Conservation (phyloP, 768 basidiomycete species). For the Coprinopsis sp. region DNA sequence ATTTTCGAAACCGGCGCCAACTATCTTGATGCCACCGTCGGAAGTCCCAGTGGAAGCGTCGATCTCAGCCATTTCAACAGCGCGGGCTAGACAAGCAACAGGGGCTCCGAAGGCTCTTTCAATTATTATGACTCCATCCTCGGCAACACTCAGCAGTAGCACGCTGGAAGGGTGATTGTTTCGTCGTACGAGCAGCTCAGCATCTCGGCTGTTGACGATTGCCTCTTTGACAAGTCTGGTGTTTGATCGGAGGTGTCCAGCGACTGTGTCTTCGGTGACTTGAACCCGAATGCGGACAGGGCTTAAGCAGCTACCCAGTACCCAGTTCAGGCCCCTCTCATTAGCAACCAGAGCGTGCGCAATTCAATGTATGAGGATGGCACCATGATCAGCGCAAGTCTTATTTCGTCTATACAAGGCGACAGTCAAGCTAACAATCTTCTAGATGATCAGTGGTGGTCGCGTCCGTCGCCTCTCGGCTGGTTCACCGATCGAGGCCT, state of each 20-base stretch:
- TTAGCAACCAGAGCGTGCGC: slow-evolving; percentile 47
- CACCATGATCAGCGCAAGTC: slow-evolving; percentile 73
- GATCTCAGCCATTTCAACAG: slow-evolving; percentile 15
- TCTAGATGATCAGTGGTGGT: slow-evolving; percentile 75
- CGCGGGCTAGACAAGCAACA: slow-evolving; percentile 19
- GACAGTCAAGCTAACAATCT: slow-evolving; percentile 1
- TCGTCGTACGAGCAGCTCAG: slow-evolving; percentile 3
- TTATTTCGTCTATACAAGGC: neutral
- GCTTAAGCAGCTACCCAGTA: slow-evolving; percentile 36
- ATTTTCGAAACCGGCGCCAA: slow-evolving; percentile 69
- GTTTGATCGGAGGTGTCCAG: slow-evolving; percentile 43
- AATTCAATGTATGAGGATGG: slow-evolving; percentile 65
- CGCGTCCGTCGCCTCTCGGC: slow-evolving; percentile 67
- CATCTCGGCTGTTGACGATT: slow-evolving; percentile 40
- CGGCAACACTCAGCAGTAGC: slow-evolving; percentile 30
- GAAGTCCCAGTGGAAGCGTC: slow-evolving; percentile 52
- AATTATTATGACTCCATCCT: slow-evolving; percentile 59
- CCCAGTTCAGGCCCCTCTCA: slow-evolving; percentile 63
- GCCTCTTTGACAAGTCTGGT: slow-evolving; percentile 61
- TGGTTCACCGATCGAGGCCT: slow-evolving; percentile 58
- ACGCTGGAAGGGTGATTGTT: slow-evolving; percentile 3
- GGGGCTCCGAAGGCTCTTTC: slow-evolving; percentile 40
- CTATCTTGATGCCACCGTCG: slow-evolving; percentile 59
- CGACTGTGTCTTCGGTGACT: slow-evolving; percentile 60
- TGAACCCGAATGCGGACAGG: slow-evolving; percentile 28